Percentiles rank a stretch among this genome's conserved stretches.
Conservation (phyloP, 352 stramenopile genomes). For the Pythium rhizo-oryzae region DNA sequence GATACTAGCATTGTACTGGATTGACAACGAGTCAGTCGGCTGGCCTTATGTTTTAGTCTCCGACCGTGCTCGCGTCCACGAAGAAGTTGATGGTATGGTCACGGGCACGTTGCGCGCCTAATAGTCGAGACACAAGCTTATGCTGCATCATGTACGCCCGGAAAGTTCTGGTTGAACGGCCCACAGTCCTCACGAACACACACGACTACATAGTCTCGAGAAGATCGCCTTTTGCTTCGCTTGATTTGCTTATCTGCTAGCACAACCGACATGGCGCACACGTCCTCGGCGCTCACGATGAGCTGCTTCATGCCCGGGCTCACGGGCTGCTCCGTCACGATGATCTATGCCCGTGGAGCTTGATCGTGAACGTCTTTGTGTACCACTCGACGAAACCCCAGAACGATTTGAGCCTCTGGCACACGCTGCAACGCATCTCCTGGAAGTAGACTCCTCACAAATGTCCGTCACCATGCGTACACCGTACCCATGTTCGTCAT, state of each 20-base stretch:
- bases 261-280: slow-evolving; percentile 97
- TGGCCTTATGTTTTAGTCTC: slow-evolving; percentile 99
- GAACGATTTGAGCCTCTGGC: slow-evolving; percentile 99
- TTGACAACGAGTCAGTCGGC: slow-evolving; percentile 96
- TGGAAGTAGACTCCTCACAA: slow-evolving; percentile 98
- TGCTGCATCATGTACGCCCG: slow-evolving; percentile 95
- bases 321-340: slow-evolving; percentile 96
- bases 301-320: slow-evolving; percentile 98
- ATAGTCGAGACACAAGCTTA: slow-evolving; percentile 96
- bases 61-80: slow-evolving; percentile 96
- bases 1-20: slow-evolving; percentile 99
- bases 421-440: slow-evolving; percentile 97
- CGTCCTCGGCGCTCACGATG: slow-evolving; percentile 96
- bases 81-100: slow-evolving; percentile 98
- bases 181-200: slow-evolving; percentile 97
- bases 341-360: slow-evolving; percentile 95
- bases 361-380: slow-evolving; percentile 96
- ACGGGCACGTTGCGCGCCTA: slow-evolving; percentile 92
- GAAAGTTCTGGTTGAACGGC: slow-evolving; percentile 98
- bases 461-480: slow-evolving; percentile 97
- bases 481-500: slow-evolving; percentile 99
- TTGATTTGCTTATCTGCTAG: slow-evolving; percentile 97
- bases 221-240: slow-evolving; percentile 95
- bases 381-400: slow-evolving; percentile 98
- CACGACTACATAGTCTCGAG: too few relatives aligned